Evolutionary conservation across 345 rosid species (phyloP), one percentile per base, ranked within the genome.

Genomic region (Cardiospermum halicacabum): DNA sequence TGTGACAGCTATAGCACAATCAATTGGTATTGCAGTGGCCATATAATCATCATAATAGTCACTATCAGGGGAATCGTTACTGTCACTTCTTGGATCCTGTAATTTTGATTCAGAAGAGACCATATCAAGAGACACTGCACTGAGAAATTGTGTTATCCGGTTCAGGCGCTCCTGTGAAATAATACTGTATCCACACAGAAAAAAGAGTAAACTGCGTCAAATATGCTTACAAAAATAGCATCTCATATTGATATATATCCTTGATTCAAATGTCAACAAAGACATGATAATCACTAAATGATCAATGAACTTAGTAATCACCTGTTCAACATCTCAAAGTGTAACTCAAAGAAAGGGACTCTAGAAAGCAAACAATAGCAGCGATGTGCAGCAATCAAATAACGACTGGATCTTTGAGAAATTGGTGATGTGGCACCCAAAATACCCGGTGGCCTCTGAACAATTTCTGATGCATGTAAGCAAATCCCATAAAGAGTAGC

Each of bases 291-390:
- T 58, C 40, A 40, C 39, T 67, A 45, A 5, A 37, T 15, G 24
- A 58, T 11, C 66, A 78, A 58, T 65, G 32, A 63, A 69, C 67
- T 62, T 24, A 60, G 67, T 4, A 37, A 48, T 72, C 25, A 93
- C 99, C 99, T 89, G 90, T 91, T 91, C 70, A 94, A 72, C 96
- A 91, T 84, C 85, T 88, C 97, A 66, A 80, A 91, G 84, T 94
- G 99, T 60, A 94, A 73, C 80, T 91, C 96, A 76, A 94, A 94
- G 83, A 91, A 94, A 34, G 97, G 99, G 70, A 84, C 88, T 81
- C 89, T 84, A 22, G 99, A 88, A 53, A 94, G 80, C 80, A 94
- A 43, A 76, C 99, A 94, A 69, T 94, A 94, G 78, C 99, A 94
- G 66, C 99, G 99, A 75, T 95, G 99, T 5, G 97, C 99, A 72